These are phyloP conservation scores for Alternaria gansuensis DNA, from an alignment of 2,329 filamentous ascomycete genomes.

Conservation along the genomic window DNA sequence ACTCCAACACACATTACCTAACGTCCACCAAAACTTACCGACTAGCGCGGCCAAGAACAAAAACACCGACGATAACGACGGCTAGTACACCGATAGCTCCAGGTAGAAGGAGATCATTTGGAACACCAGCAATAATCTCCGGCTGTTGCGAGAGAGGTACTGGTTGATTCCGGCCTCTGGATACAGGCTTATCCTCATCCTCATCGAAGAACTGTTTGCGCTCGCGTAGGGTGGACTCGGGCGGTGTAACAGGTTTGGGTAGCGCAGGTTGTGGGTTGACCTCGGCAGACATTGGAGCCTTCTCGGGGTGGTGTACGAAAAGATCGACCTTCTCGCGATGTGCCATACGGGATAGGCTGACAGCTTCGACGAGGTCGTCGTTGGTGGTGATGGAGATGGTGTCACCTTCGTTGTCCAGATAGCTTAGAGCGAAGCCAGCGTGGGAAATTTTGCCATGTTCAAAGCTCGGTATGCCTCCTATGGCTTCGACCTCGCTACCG, in stretches of 20 bases:
- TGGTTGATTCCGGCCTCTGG: slow-evolving; percentile 55
- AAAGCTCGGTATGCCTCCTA: slow-evolving; percentile 81
- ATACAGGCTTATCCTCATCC: slow-evolving; percentile 62
- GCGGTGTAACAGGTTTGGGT: slow-evolving; percentile 61
- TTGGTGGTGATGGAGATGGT: slow-evolving; percentile 97
- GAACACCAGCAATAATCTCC: slow-evolving; percentile 87
- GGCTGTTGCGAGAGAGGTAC: slow-evolving; percentile 64
- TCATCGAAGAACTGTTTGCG: slow-evolving; percentile 63
- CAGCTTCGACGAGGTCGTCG: slow-evolving; percentile 89
- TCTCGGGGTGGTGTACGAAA: slow-evolving; percentile 92
- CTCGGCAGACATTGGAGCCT: slow-evolving; percentile 77
- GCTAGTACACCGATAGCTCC: slow-evolving; percentile 96
- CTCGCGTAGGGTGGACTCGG: slow-evolving; percentile 60
- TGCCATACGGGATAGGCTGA: slow-evolving; percentile 79
- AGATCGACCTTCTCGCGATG: slow-evolving; percentile 93
- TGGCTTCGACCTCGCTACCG: slow-evolving; percentile 79
- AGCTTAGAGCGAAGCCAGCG: slow-evolving; percentile 89
- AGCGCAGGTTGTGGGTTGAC: slow-evolving; percentile 67
- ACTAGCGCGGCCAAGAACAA: slow-evolving; percentile 78
- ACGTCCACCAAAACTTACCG: slow-evolving; percentile 12
- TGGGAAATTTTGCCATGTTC: slow-evolving; percentile 80
- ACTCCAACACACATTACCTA: slow-evolving; percentile 7
- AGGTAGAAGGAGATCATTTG: slow-evolving; percentile 91
- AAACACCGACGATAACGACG: slow-evolving; percentile 92
- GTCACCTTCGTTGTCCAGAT: slow-evolving; percentile 95